Base-by-base conservation (phyloP, 495 filamentous ascomycete species). In the Neurospora discreta region DNA sequence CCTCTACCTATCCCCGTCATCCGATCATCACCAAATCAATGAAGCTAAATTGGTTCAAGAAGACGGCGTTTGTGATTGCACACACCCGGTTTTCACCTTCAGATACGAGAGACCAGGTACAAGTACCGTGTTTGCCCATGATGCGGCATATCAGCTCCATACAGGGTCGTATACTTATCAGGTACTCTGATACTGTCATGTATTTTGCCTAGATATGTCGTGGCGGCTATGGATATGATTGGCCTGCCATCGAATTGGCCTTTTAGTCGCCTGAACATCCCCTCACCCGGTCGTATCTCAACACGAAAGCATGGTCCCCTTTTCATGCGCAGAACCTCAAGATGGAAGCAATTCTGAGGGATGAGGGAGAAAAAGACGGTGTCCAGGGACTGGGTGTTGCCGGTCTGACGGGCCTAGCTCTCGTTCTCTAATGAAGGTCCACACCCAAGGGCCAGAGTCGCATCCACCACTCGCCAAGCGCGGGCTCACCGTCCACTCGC, bases 341-440 rank as follows among this genome's bases (percentile, higher is more conserved):
- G 46, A 58, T 65, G 52, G 52, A 65, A 65, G 15, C 26, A 18
- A 36, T 16, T 36, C 23, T 33, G 52, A 33, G 26, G 52, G 26
- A 65, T 65, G 26, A 65, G 3, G 52, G 33, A 65, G 52, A 65
- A 65, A 65, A 65, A 65, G 52, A 65, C 52, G 52, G 52, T 65
- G 52, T 65, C 46, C 52, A 33, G 52, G 52, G 52, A 65, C 52
- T 65, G 15, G 52, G 26, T 65, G 52, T 65, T 30, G 52, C 52
- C 52, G 52, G 52, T 33, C 52, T 18, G 46, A 58, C 46, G 46
- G 44, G 46, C 46, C 5, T 18, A 65, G 52, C 38, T 68, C 69
- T 68, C 42, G 33, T 16, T 68, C 73, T 72, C 36, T 76, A 74
- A 79, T 79, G 77, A 80, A 70, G 68, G 68, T 74, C 78, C 78